phyloP scores from a whole-genome alignment of 306 rosid genomes.

The Quercus robur region DNA sequence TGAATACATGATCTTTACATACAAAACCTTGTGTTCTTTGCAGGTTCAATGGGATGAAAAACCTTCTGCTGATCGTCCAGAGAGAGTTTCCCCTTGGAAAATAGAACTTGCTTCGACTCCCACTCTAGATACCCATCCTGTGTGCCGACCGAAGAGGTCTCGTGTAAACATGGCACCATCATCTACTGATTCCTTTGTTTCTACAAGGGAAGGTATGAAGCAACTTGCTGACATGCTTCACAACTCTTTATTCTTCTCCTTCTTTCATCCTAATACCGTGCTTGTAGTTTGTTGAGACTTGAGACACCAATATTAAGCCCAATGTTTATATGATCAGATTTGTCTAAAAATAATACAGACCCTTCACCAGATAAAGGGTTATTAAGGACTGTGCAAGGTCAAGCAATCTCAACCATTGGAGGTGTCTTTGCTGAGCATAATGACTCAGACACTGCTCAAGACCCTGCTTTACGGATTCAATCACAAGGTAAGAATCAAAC shows the following conservation, averaged over 20 bases:
- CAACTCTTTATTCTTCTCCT: not conserved
- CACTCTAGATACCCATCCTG: conserved; percentile 47
- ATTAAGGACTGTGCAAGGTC: conserved; percentile 58
- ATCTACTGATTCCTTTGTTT: conserved; percentile 47
- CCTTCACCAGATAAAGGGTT: conserved; percentile 34
- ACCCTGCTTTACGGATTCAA: conserved; percentile 31
- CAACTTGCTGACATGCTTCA: not conserved
- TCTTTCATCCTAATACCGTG: not conserved
- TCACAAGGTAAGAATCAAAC: conserved; percentile 28
- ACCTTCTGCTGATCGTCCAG: conserved; percentile 47
- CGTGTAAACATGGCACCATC: conserved; percentile 38
- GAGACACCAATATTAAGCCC: not conserved
- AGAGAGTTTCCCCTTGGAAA: conserved; percentile 63
- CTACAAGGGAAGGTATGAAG: conserved; percentile 39
- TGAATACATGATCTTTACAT: not conserved
- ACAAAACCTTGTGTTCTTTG: not conserved
- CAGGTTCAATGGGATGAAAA: conserved; percentile 67
- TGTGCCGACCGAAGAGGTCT: conserved; percentile 44
- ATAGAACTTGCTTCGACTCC: conserved; percentile 55
- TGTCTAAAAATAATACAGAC: conserved; percentile 36
- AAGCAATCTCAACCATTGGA: conserved; percentile 44
- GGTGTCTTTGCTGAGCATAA: conserved; percentile 35
- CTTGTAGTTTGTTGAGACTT: not conserved
- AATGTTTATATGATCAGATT: conserved; percentile 7
- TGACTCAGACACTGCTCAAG: conserved; percentile 33